phyloP scores from a whole-genome alignment of 495 filamentous ascomycete species.

The Penicillium steckii region DNA sequence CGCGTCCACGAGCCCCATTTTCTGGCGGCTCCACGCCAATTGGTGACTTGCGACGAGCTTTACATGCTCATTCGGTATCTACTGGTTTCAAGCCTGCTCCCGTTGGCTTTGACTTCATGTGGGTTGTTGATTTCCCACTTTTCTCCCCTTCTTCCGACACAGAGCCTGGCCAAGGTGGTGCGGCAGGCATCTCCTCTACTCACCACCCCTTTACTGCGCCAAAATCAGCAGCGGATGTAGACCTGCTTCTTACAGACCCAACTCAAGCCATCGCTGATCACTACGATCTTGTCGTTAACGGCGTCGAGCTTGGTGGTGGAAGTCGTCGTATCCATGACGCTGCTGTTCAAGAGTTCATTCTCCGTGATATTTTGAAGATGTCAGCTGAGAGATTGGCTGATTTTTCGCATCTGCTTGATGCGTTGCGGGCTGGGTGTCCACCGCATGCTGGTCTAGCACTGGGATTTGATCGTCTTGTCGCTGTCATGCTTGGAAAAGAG shows the following conservation, averaged over 20 bases:
- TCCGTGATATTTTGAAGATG: conserved; percentile 77
- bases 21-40: conserved; percentile 70
- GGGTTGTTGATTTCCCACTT: conserved; percentile 88
- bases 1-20: conserved; percentile 61
- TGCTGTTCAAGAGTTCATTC: conserved; percentile 77
- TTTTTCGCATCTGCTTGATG: conserved; percentile 81
- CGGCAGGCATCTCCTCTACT: conserved; percentile 77
- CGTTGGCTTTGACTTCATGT: conserved; percentile 64
- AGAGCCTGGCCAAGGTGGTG: conserved; percentile 81
- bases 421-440: conserved; percentile 86
- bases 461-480: conserved; percentile 87
- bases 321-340: conserved; percentile 90
- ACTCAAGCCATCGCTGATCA: conserved; percentile 73
- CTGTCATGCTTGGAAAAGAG: conserved; percentile 72
- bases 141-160: conserved; percentile 69
- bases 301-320: conserved; percentile 90
- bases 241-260: conserved; percentile 70
- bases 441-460: conserved; percentile 93
- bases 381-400: conserved; percentile 60
- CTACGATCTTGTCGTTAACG: conserved; percentile 95
- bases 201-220: conserved; percentile 98
- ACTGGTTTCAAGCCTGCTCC: conserved; percentile 54
- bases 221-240: conserved; percentile 66
- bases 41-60: conserved; percentile 68
- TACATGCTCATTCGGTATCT: conserved; percentile 66